Conservation (phyloP, 2,329 filamentous ascomycete species). For the Hawksworthiomyces lignivorus region DNA sequence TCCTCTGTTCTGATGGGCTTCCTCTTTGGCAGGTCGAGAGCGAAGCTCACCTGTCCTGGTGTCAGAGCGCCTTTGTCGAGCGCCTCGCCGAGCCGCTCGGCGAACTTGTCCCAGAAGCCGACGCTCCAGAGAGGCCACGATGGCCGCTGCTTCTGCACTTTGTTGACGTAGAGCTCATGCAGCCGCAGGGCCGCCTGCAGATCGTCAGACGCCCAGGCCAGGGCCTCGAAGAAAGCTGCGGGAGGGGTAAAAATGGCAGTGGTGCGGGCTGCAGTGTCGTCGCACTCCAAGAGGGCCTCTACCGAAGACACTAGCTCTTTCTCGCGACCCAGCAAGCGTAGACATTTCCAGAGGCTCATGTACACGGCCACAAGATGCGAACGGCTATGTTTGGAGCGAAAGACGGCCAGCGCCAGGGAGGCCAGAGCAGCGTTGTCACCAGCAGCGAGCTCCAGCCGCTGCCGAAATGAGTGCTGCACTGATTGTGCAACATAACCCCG, state of each 20-base stretch:
- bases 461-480: conserved; percentile 1
- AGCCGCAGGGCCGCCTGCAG: conserved; percentile 14
- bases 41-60: conserved; percentile 7
- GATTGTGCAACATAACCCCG: conserved; percentile 17
- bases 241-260: conserved; percentile 3
- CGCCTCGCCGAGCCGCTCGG: conserved; percentile 1
- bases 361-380: conserved; percentile 6
- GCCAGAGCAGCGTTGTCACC: conserved; percentile 18
- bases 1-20: neutral
- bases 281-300: conserved; percentile 1
- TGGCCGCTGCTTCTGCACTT: neutral
- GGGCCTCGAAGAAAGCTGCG: conserved; percentile 17
- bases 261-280: neutral
- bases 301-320: conserved; percentile 8
- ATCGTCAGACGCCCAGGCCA: conserved; percentile 18
- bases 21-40: conserved; percentile 8
- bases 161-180: conserved; percentile 13
- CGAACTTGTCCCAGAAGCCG: conserved; percentile 18
- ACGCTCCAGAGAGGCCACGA: conserved; percentile 13
- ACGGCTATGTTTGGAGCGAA: conserved; percentile 4
- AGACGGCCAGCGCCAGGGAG: conserved; percentile 20
- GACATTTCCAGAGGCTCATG: conserved; percentile 9
- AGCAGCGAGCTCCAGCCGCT: neutral
- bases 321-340: conserved; percentile 7
- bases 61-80: conserved; percentile 9